Base-by-base conservation (phyloP, 768 basidiomycete genomes). In the Cystofilobasidium bisporidii region DNA sequence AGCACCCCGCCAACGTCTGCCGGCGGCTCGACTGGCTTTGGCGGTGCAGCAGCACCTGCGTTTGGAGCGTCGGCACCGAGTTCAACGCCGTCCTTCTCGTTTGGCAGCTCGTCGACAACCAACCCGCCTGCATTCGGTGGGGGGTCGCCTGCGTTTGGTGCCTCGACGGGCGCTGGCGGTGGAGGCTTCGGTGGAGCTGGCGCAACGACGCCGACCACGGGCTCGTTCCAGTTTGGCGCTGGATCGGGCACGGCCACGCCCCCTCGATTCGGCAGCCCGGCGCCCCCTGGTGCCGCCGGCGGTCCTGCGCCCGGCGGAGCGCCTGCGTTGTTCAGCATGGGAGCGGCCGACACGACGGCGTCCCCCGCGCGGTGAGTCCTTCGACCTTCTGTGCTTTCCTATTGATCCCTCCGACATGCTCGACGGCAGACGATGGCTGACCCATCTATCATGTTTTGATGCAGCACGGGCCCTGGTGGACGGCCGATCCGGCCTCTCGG, bases 261-360 rank as follows among this genome's bases (percentile, higher is more conserved):
- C 22, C 53, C 53, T 6, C 17, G 28, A 30, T 56, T 56, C 17
- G 53, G 53, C 28, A 56, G 53, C 30, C 53, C 53, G 11, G 53
- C 28, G n/a, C 53, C 53, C 2, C 10, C 26, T 14, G 30, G 5
- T 9, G 12, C n/a, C n/a, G n/a, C n/a, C n/a, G n/a, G n/a, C n/a
- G n/a, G n/a, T n/a, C n/a, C n/a, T n/a, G n/a, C 53, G 53, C 5
- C 53, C 9, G 53, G 53, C 10, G n/a, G n/a, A 2, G n/a, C 22
- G 20, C 53, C 53, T 26, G 53, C 53, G 2, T 15, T 56, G 30
- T 56, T 56, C 30, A 56, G 53, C 53, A 56, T 56, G 53, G 53
- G 53, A 9, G 53, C 53, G 26, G 4, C 53, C 18, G 53, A 56
- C 53, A 2, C 28, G 17, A 32, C 53, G 2, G 53, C 53, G 2